A percentile compares a stretch with the other conserved stretches of the same genome.
phyloP scores from a whole-genome alignment of 768 basidiomycete species.

The Phlebiopsis gigantea region DNA sequence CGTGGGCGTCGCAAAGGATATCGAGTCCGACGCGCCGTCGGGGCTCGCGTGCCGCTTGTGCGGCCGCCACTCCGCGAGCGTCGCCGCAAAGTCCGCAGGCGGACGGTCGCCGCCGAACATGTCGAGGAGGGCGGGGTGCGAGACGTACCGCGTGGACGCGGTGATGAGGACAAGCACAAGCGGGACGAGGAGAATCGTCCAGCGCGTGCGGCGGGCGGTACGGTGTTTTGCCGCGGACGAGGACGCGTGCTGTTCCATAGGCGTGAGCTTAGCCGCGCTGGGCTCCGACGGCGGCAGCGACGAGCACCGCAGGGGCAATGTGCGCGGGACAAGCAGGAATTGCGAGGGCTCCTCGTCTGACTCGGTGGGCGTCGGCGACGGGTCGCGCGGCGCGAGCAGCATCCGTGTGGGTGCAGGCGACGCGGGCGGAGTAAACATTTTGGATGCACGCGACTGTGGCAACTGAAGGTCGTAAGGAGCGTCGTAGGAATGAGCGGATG shows the following conservation, averaged over 20 bases:
- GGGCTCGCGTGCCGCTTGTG: slow-evolving; percentile 37
- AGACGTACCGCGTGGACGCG: slow-evolving; percentile 42
- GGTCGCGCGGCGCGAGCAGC: not conserved
- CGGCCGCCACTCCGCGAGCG: slow-evolving; percentile 31
- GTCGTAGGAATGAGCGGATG: slow-evolving; percentile 4
- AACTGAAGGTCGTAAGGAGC: slow-evolving; percentile 18
- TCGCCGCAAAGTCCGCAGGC: slow-evolving; percentile 13
- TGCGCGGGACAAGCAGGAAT: slow-evolving; percentile 1
- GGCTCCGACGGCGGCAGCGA: not conserved
- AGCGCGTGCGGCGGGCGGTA: slow-evolving; percentile 39
- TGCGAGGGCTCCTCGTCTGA: slow-evolving; percentile 3
- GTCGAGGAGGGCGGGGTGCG: slow-evolving; percentile 44
- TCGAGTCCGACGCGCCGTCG: not conserved
- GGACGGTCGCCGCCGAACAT: slow-evolving; percentile 26
- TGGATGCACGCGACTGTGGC: slow-evolving; percentile 20
- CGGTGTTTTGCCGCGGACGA: slow-evolving; percentile 32
- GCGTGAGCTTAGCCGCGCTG: not conserved
- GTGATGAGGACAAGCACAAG: slow-evolving; percentile 51
- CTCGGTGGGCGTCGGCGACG: not conserved
- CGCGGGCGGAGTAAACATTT: slow-evolving; percentile 37
- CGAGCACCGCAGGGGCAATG: not conserved
- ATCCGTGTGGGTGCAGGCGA: slow-evolving; percentile 19
- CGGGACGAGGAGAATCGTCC: slow-evolving; percentile 54
- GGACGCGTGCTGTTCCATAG: not conserved
- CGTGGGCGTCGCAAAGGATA: slow-evolving; percentile 2